Base-by-base conservation (phyloP, 1,284 basidiomycete species). In the Exsudoporus floridanus region DNA sequence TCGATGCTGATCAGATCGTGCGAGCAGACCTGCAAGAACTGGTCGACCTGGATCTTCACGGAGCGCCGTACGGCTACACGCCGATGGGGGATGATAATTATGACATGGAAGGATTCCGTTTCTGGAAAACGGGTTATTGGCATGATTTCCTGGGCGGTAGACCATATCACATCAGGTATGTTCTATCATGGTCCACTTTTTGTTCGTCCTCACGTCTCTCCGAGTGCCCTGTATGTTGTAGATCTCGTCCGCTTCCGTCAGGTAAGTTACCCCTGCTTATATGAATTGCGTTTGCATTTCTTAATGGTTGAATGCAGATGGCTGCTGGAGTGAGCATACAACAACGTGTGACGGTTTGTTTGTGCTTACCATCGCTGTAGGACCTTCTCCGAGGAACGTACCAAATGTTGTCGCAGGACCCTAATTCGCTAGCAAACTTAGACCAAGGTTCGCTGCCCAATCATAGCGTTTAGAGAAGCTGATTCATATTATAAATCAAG, bases 91-190 rank as follows among this genome's bases (percentile, higher is more conserved):
- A 97, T 64, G 94, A 97, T 66, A 89, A 94, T 55, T 71, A 77
- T 27, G 97, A 97, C 49, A 96, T 98, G 90, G 96, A 98, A 70
- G 94, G 94, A 0, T 98, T 94, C 78, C 79, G 96, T 19, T 98
- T 99, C 77, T 99, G 96, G 96, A 97, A 98, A 75, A 89, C 86
- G 5, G 94, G 92, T 0, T 96, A 96, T 69, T 96, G 94, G 94
- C 86, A 81, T 61, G 86, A 95, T 37, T 92, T 91, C 65, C 73
- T 97, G 52, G 74, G 78, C 47, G 93, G 90, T 0, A 74, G 77
- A 52, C 90, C 92, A 8, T 97, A 98, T 73, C 94, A 97, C 66
- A 98, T 98, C 70, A 93, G 90, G 91, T 90, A 56, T 37, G 74
- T 58, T 48, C 14, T 23, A 18, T 36, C 45, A 19, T 47, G 39